Conservation (phyloP, 2,329 filamentous ascomycete species). For the Aspergillus intermedius region DNA sequence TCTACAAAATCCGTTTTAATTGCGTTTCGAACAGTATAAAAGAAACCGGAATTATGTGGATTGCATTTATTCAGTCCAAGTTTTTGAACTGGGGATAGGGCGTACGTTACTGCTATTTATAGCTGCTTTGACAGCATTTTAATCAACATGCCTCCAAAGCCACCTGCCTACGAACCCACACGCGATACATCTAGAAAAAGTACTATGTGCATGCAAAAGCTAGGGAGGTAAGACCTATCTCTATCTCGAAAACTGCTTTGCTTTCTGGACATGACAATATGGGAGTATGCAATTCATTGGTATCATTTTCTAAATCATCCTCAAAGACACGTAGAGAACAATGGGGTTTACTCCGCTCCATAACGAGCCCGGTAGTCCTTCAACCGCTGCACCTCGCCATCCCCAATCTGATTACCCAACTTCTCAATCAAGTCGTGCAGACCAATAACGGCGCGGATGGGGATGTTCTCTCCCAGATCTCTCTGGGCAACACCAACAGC, state of each 20-base stretch:
- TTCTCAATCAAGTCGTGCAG: constrained; percentile 75
- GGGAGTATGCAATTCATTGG: constrained; percentile 12
- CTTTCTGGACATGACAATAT: neutral
- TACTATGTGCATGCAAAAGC: neutral
- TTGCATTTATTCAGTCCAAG: too few relatives aligned
- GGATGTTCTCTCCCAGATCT: constrained; percentile 64
- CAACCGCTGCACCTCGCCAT: constrained; percentile 59
- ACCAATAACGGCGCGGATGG: constrained; percentile 64
- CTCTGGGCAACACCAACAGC: constrained; percentile 80
- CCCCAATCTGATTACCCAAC: constrained; percentile 55
- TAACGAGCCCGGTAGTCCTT: constrained; percentile 61
- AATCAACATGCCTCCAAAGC: too few relatives aligned
- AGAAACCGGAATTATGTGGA: too few relatives aligned
- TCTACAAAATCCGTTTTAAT: too few relatives aligned
- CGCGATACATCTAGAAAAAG: too few relatives aligned
- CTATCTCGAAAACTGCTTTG: neutral
- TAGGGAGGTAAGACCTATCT: neutral
- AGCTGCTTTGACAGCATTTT: too few relatives aligned
- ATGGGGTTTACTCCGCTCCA: constrained; percentile 26
- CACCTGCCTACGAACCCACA: too few relatives aligned
- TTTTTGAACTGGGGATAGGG: too few relatives aligned
- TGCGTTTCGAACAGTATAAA: too few relatives aligned
- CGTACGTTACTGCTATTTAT: too few relatives aligned
- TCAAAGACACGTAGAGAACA: constrained; percentile 1
- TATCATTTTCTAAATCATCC: constrained; percentile 18